Base-by-base conservation (phyloP, 306 rosid genomes). In the Macrotyloma uniflorum region DNA sequence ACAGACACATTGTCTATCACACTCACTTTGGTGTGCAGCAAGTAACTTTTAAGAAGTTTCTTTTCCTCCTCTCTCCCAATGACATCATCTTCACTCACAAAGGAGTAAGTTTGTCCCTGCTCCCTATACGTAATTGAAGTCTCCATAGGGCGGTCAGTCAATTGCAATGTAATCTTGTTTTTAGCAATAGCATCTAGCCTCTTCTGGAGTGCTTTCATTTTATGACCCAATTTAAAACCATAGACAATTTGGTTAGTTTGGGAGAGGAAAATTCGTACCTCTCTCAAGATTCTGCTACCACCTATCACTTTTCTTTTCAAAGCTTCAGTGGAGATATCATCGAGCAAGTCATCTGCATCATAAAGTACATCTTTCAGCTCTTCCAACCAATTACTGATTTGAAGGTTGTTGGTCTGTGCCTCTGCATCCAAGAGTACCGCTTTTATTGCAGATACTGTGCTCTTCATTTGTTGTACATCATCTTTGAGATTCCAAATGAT, bases 281-380 rank as follows among this genome's bases (percentile, higher is more conserved):
- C 4, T 50, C 42, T 75, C 14, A 50, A 30, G 5, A 63, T 4
- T 6, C n/a, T 63, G 20, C 64, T 55, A 42, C 73, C 20, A 12
- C 24, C 26, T 45, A 42, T 67, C 35, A 6, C 6, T 74, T 85
- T 47, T 26, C 83, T 38, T n/a, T 23, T 15, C 32, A 80, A 43
- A 32, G 32, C 71, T 74, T 78, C 57, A 26, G 47, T n/a, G 0
- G 72, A 57, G 5, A 83, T 18, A 18, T 77, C 82, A 26, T 86
- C 86, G 2, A 83, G 47, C 5, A 83, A 38, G 80, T 83, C 85
- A 35, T 86, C 80, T 67, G 82, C 87, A 76, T 83, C 89, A 77
- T 51, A 74, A 9, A 86, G 76, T 13, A 68, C 74, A 22, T 77
- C 83, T 77, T 65, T 84, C 33, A 83, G 74, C 33, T 66, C 66